Evolutionary conservation across 192 early-diverging fungal species (phyloP), one percentile per base, ranked within the genome.

Genomic region (Spinellus fusiger): DNA sequence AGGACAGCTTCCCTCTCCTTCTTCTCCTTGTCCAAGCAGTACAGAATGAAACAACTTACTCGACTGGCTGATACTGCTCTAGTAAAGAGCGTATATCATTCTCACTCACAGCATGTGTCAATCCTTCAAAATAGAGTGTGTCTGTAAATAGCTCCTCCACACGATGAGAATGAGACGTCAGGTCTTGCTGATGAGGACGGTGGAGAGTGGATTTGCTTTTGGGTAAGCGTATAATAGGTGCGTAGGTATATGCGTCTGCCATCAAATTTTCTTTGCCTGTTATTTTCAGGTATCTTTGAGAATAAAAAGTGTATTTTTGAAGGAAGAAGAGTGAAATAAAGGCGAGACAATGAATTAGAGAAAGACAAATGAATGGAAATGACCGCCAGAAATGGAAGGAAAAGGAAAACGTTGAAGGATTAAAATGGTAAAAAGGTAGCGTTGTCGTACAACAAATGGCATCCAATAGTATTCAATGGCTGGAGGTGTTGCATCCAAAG

Each of bases 81-180:
- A 70, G 49, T 25, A 61, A 38, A n/a, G 49, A 27, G 49, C 18
- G 49, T 9, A 70, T 16, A 25, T 70, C 68, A 25, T 57, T 40
- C n/a, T 70, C 68, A 28, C 28, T 63, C 3, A 18, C 44, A 54
- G 31, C 49, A n/a, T 20, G 29, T 2, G 49, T 46, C 10, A 70
- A 23, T 3, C 57, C 52, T 29, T 54, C 49, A 37, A 64, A 37
- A 46, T 64, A 64, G 37, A 70, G 51, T 29, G 46, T 49, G 16
- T 59, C 57, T 15, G 57, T 47, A 46, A 59, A 38, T 2, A 48
- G 20, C 28, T 59, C 40, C 44, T 48, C 18, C 18, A 18, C 18
- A 12, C 13, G 3, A 12, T 44, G 15, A n/a, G 40, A 12, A 18
- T 2, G 10, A 18, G 13, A 44, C 3, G 13, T 12, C 2, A 44